Base-by-base conservation (phyloP, 1,284 basidiomycete genomes). In the Mrakiaceae sp. region DNA sequence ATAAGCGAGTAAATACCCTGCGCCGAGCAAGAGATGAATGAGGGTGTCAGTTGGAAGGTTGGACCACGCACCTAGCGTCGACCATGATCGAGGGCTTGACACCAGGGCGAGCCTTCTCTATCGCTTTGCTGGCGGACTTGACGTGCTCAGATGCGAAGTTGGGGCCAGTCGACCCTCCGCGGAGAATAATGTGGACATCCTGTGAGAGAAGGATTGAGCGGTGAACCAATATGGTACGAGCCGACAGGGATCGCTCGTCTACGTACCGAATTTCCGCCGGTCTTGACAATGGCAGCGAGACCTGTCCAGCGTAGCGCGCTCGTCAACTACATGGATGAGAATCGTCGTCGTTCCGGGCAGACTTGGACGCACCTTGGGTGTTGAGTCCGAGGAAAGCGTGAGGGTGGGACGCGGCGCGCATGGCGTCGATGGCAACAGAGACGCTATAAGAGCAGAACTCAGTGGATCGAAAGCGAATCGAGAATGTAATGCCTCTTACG, bases 351-450 rank as follows among this genome's bases (percentile, higher is more conserved):
- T 4, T 5, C 27, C 8, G 11, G 47, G 59, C 8, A 14, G 27
- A 40, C 43, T 9, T 43, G 8, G 9, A 58, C 57, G 70, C 72
- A 68, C 90, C 94, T 68, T 95, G 88, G 73, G 90, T 88, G 61
- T 94, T 97, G 68, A 99, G 94, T 72, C 93, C 94, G 84, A 99
- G 90, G 82, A 99, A 99, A 63, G 89, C 88, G 77, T 98, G 95
- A 16, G 92, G 89, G 74, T 92, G 87, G 5, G 86, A 87, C 10
- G 92, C 85, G 0, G 91, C 87, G 69, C 88, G 85, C 89, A 98
- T 98, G 12, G 96, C 95, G 77, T 99, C 95, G 64, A 98, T 87
- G 4, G 95, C 94, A 51, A 80, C 76, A 68, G 80, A 72, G 69
- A 91, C 85, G 56, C 63, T 64, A 42, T 5, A 43, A 51, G 27